phyloP scores from a whole-genome alignment of 129 eudicot genomes.

The Chrysanthemum makinoi region DNA sequence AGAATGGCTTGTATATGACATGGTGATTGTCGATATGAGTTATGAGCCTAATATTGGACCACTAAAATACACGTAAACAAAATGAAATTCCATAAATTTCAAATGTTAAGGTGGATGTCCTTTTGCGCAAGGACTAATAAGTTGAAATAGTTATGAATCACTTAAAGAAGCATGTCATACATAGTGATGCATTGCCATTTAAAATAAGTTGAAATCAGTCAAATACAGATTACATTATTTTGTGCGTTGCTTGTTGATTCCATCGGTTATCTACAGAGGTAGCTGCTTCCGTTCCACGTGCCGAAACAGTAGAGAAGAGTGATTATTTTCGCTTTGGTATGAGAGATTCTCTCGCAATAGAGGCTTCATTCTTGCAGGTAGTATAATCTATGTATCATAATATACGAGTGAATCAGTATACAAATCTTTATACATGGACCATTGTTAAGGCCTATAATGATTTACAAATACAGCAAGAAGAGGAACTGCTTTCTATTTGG shows the following conservation, averaged over 20 bases:
- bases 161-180: no score
- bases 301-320: conserved; percentile 86
- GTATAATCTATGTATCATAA: conserved; percentile 6
- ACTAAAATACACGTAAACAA: no score
- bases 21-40: no score
- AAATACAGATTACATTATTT: no score
- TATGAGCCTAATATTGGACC: no score
- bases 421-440: neutral
- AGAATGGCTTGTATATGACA: no score
- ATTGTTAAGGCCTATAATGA: neutral
- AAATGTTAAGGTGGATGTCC: no score
- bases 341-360: conserved; percentile 99
- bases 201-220: neutral
- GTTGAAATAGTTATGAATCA: no score
- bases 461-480: conserved; percentile 63
- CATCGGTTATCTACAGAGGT: conserved; percentile 48
- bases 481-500: conserved; percentile 82
- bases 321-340: conserved; percentile 95
- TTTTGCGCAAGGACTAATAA: no score
- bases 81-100: no score
- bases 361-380: conserved; percentile 98
- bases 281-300: conserved; percentile 77
- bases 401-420: conserved; percentile 7
- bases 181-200: no score
- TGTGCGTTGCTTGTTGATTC: neutral